Base-by-base conservation (phyloP, 2,329 filamentous ascomycete species). In the Claviceps quebecensis region DNA sequence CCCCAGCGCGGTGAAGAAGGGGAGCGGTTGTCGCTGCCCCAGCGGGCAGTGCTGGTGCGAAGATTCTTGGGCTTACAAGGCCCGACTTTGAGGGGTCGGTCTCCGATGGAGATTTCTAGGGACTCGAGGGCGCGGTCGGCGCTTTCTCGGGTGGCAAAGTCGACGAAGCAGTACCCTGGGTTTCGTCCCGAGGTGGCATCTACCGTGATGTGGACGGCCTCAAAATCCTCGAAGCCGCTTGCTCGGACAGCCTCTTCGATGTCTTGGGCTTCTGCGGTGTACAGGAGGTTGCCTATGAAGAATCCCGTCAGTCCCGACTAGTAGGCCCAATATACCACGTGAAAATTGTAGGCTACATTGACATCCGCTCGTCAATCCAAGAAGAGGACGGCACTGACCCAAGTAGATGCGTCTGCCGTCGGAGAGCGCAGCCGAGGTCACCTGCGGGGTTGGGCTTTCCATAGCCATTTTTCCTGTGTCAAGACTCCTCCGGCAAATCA, bases 151-250 rank as follows among this genome's bases (percentile, higher is more conserved):
- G 71, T 73, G 45, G 65, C 64, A 52, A 87, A 77, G 59, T 87
- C 83, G 45, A 87, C 77, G 58, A 88, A 87, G 68, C 83, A 87
- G 67, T 53, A 53, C 39, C 81, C 83, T 0, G 83, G 83, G 62
- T 87, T 87, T 45, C 83, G 73, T 41, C 75, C 78, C 34, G 77
- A 83, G 63, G 84, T 78, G 1, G 81, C 76, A 59, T 87, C 83
- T 50, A 84, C 73, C 1, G 81, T 81, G 58, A 87, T 83, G 62
- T 84, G 80, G 56, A 87, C 77, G 46, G 77, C 76, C 56, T 76
- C 72, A 52, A 66, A 66, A 14, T 63, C 56, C 3, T 55, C 62
- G 16, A 73, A 68, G n/a, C 61, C 65, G 19, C 60, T 58, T 34
- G 70, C 67, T 26, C 72, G 67, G 29, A 85, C 66, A 19, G 70